Evolutionary conservation across 768 basidiomycete genomes (phyloP).

Genomic region (Mrakia hoshinonis): DNA sequence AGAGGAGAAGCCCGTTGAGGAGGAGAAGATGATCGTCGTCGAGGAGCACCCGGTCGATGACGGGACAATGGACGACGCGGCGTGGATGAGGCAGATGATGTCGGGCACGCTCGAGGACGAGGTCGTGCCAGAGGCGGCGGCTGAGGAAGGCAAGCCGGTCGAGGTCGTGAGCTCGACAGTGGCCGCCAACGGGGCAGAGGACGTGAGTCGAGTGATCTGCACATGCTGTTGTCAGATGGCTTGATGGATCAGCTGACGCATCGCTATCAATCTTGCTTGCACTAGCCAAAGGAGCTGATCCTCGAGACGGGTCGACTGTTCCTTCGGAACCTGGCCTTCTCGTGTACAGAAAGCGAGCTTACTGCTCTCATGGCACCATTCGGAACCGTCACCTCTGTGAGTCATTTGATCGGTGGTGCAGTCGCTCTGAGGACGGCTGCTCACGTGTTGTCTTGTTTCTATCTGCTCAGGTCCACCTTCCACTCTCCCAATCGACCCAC

Average conservation of each 20-base stretch:
- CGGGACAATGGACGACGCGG: conserved; percentile 54
- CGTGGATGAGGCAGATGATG: conserved; percentile 66
- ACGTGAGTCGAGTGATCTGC: conserved; percentile 12
- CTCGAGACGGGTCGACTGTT: conserved; percentile 72
- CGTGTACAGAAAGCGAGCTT: conserved; percentile 66
- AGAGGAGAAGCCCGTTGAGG: conserved; percentile 21
- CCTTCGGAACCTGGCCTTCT: conserved; percentile 87
- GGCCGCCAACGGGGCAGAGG: conserved; percentile 30
- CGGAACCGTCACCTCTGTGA: conserved; percentile 54
- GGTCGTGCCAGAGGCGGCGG: conserved; percentile 39
- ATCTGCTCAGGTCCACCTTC: conserved; percentile 49
- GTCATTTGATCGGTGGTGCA: conserved; percentile 1
- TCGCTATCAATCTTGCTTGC: not conserved
- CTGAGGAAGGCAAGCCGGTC: conserved; percentile 48
- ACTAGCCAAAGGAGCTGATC: conserved; percentile 49
- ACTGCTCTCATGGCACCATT: conserved; percentile 55
- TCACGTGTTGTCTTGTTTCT: too few species aligned
- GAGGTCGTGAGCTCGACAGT: conserved; percentile 44
- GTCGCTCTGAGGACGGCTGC: too few species aligned
- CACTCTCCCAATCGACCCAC: conserved; percentile 47
- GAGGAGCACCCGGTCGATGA: conserved; percentile 32
- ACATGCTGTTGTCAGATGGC: not conserved
- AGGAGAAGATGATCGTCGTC: conserved; percentile 32
- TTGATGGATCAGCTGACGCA: not conserved
- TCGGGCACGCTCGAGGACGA: conserved; percentile 34